Evolutionary conservation across 768 basidiomycete genomes (phyloP), one percentile per base, ranked within the genome.

Genomic region (Serpula lacrymans): DNA sequence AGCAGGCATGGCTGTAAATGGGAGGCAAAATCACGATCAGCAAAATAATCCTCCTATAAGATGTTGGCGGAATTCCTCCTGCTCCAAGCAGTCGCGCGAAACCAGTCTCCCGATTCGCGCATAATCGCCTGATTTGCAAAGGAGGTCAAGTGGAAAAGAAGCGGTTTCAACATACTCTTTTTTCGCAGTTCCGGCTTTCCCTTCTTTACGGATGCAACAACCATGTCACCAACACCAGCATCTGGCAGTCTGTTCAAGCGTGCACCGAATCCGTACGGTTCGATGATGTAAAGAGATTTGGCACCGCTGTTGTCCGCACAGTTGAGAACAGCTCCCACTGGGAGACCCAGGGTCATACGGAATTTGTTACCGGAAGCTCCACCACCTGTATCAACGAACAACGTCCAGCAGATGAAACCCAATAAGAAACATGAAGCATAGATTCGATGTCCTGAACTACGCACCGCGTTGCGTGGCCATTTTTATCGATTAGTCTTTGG

Each of bases 251-350:
- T 80, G 81, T 98, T 98, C 36, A 98, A 80, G 64, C 87, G 92
- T 50, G 96, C 87, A 67, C 96, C 96, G 65, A 88, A 89, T 39
- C 94, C 89, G 61, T 82, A 93, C 40, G 96, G 91, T 67, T 95
- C 91, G 60, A 99, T 98, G 61, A 98, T 63, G 70, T 72, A 96
- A 50, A 96, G 78, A 42, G 86, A 91, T 74, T 97, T 99, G 52
- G 95, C 96, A 51, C 96, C 96, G 60, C 88, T 91, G 84, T 99
- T 99, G 76, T 99, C 96, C 37, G 93, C 93, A 69, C 96, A 96
- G 68, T 95, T 95, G 61, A 96, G 74, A 49, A 96, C 92, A 53
- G 92, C 92, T 51, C 90, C 91, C 50, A 88, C 87, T 47, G 90
- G 92, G 39, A 94, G 84, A 88, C 87, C 89, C 50, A 90, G 80